These are phyloP conservation scores for Puccinia brachypodii DNA, from an alignment of 1,284 basidiomycete species.

Conservation along the genomic window DNA sequence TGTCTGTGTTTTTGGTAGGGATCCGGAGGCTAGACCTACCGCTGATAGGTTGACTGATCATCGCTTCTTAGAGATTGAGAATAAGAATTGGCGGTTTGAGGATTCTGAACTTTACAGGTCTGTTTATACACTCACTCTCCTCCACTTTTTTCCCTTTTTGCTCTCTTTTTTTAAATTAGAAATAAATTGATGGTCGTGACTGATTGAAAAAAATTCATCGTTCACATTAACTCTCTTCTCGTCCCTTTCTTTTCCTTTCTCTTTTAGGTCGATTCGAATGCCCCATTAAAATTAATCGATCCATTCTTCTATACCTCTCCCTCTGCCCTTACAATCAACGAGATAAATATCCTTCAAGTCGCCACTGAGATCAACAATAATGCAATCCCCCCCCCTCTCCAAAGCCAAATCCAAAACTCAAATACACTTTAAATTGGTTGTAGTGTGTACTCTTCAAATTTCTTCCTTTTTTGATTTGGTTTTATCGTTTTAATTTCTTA, in stretches of 20 bases:
- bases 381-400: not conserved
- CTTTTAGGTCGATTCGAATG: not conserved
- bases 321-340: too few relatives aligned
- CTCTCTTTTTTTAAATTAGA: too few relatives aligned
- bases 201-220: not conserved
- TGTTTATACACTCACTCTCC: not conserved
- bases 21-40: constrained; percentile 80
- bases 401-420: not conserved
- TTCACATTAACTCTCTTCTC: not conserved
- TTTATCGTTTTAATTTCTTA: too few relatives aligned
- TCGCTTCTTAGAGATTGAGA: constrained; percentile 71
- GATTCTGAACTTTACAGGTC: constrained; percentile 52
- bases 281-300: constrained; percentile 15
- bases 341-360: too few relatives aligned
- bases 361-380: too few relatives aligned
- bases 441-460: too few relatives aligned
- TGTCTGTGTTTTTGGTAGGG: constrained; percentile 60
- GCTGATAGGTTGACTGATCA: constrained; percentile 80
- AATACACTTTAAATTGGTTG: too few relatives aligned
- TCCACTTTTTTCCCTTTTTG: not conserved
- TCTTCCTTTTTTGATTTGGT: too few relatives aligned
- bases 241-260: not conserved
- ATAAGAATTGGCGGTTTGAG: constrained; percentile 71
- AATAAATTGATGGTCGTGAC: too few relatives aligned
- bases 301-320: not conserved